Percentiles rank a stretch among this genome's conserved stretches.
Evolutionary conservation across 108 stramenopile species (phyloP).

Genomic region (Heterococcus sp.): DNA sequence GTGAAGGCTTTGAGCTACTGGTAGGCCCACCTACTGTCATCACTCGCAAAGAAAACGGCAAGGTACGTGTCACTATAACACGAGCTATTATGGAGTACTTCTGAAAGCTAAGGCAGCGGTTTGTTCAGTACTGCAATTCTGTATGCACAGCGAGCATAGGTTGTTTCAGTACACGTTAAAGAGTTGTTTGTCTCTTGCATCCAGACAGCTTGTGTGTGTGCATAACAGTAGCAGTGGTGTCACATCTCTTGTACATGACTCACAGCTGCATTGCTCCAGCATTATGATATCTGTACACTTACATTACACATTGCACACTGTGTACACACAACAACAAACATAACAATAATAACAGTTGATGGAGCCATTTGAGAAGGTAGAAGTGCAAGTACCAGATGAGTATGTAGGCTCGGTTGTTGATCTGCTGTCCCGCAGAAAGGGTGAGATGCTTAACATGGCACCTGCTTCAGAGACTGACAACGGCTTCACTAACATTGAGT

Average conservation of each 20-base stretch:
- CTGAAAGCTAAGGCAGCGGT: too few species aligned
- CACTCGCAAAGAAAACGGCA: slow-evolving; percentile 78
- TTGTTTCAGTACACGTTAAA: too few species aligned
- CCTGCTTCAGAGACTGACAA: slow-evolving; percentile 65
- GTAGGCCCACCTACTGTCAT: slow-evolving; percentile 96
- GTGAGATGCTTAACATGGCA: slow-evolving; percentile 76
- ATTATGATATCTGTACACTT: too few species aligned
- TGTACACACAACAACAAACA: not conserved
- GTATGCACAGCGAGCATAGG: too few species aligned
- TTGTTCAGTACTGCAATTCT: too few species aligned
- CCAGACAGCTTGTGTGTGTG: too few species aligned
- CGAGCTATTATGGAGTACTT: too few species aligned
- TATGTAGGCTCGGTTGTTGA: slow-evolving; percentile 86
- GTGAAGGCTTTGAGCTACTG: slow-evolving; percentile 98
- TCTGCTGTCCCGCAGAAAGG: slow-evolving; percentile 82
- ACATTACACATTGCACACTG: not conserved
- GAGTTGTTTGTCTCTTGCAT: too few species aligned
- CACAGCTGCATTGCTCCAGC: too few species aligned
- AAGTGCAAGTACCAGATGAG: slow-evolving; percentile 88
- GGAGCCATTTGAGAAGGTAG: slow-evolving; percentile 93
- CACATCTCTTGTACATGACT: too few species aligned
- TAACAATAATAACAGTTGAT: not conserved
- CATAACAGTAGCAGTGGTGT: too few species aligned
- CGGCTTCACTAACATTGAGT: slow-evolving; percentile 77
- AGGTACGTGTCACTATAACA: slow-evolving; percentile 21